A percentile compares a stretch with the other conserved stretches of the same genome.
phyloP scores from a whole-genome alignment of 139 green algal species.

The Coelastrella sp. region DNA sequence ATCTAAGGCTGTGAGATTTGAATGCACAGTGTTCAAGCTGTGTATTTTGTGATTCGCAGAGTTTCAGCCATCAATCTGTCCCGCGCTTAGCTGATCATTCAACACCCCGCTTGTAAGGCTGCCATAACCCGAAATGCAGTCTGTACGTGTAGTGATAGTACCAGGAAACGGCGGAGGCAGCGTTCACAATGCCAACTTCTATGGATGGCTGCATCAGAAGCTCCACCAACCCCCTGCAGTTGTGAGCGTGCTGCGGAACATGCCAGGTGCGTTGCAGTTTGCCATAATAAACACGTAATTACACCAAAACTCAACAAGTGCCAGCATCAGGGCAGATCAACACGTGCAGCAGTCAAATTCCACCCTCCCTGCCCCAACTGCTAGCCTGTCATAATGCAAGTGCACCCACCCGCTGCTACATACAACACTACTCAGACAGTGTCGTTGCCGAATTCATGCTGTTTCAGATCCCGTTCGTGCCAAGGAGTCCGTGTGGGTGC shows the following conservation, averaged over 20 bases:
- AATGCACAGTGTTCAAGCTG: not conserved
- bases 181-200: conserved; percentile 49
- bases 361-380: too few relatives aligned
- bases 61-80: not conserved
- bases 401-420: too few relatives aligned
- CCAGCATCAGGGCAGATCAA: too few relatives aligned
- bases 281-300: too few relatives aligned
- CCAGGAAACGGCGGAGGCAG: conserved; percentile 52
- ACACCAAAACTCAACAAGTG: too few relatives aligned
- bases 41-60: not conserved
- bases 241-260: conserved; percentile 31
- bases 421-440: not conserved
- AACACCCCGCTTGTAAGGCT: not conserved
- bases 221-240: conserved; percentile 27
- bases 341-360: too few relatives aligned
- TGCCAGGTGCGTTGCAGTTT: conserved; percentile 24
- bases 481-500: conserved; percentile 28
- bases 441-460: not conserved
- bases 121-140: not conserved
- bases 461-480: conserved; percentile 2
- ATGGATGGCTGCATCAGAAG: conserved; percentile 47
- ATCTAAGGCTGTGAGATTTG: not conserved
- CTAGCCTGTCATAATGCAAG: not conserved
- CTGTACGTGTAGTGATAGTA: conserved; percentile 43
- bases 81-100: not conserved